A percentile compares a stretch with the other conserved stretches of the same genome.
These are phyloP conservation scores for Morella rubra DNA, from an alignment of 306 rosid species.

Conservation along the genomic window DNA sequence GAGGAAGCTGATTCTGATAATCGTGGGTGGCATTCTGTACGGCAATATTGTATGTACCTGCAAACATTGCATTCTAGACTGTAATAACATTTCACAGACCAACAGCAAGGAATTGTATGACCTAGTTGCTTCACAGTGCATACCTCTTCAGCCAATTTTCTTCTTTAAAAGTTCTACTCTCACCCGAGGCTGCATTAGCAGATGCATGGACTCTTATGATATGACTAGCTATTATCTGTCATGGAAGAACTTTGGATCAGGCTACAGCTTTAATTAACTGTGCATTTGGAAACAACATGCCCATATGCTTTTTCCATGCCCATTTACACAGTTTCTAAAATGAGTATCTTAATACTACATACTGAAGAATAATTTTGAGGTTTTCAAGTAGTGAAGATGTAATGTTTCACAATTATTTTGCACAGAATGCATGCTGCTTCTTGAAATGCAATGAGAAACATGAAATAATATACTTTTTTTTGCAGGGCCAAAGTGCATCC, in stretches of 20 bases:
- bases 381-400: background rate
- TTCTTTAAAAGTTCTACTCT: constrained; percentile 58
- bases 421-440: background rate
- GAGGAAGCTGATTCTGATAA: constrained; percentile 77
- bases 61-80: constrained; percentile 30
- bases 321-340: constrained; percentile 10
- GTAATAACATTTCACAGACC: constrained; percentile 16
- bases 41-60: constrained; percentile 90
- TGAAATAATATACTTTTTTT: background rate
- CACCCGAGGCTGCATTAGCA: constrained; percentile 58
- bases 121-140: constrained; percentile 4
- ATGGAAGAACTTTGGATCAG: constrained; percentile 25
- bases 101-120: constrained; percentile 15
- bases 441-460: constrained; percentile 8
- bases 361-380: background rate
- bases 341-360: constrained; percentile 4
- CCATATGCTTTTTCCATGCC: constrained; percentile 18
- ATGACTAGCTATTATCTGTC: constrained; percentile 88
- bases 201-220: constrained; percentile 86
- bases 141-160: constrained; percentile 98
- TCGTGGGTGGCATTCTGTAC: constrained; percentile 74
- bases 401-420: background rate
- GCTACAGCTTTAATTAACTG: constrained; percentile 14
- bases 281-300: constrained; percentile 14
- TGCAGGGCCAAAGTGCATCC: constrained; percentile 15